Percentiles rank a stretch among this genome's conserved stretches.
Conservation (phyloP, 306 rosid genomes). For the Trifolium subterraneum region DNA sequence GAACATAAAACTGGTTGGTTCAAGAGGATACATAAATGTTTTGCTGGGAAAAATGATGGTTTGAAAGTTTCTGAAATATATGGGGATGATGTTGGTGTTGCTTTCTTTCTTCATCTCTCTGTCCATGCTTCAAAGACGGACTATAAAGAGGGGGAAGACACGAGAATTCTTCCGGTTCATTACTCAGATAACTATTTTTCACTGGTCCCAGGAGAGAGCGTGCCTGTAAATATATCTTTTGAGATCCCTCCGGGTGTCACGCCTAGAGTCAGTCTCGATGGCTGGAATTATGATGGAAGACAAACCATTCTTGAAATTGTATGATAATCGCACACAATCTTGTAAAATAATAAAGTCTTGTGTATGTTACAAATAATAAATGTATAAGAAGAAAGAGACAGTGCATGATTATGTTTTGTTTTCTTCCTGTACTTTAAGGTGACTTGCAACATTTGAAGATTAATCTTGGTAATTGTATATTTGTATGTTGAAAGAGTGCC, state of each 20-base stretch:
- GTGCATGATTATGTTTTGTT: no score
- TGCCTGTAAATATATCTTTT: slow-evolving; percentile 66
- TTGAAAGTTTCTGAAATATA: slow-evolving; percentile 55
- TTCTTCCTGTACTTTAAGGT: no score
- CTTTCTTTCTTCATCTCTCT: slow-evolving; percentile 85
- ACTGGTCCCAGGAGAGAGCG: slow-evolving; percentile 76
- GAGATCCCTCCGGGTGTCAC: slow-evolving; percentile 73
- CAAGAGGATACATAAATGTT: slow-evolving; percentile 53
- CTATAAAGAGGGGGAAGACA: slow-evolving; percentile 69
- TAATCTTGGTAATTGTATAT: no score
- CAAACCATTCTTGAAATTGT: slow-evolving; percentile 45
- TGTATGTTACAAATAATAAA: no score
- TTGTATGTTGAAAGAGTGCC: no score
- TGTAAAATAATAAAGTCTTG: slow-evolving; percentile 25
- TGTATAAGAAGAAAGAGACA: no score
- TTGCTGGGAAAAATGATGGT: slow-evolving; percentile 50
- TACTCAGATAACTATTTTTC: slow-evolving; percentile 93
- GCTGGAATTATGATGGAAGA: slow-evolving; percentile 68
- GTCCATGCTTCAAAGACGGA: slow-evolving; percentile 63
- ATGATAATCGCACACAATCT: slow-evolving; percentile 17
- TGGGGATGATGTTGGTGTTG: slow-evolving; percentile 74
- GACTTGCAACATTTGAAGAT: no score
- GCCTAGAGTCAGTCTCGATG: slow-evolving; percentile 68
- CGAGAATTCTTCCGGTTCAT: slow-evolving; percentile 91
- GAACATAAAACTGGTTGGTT: slow-evolving; percentile 52